phyloP scores from a whole-genome alignment of 352 stramenopile species.

The Phytophthora meadii region DNA sequence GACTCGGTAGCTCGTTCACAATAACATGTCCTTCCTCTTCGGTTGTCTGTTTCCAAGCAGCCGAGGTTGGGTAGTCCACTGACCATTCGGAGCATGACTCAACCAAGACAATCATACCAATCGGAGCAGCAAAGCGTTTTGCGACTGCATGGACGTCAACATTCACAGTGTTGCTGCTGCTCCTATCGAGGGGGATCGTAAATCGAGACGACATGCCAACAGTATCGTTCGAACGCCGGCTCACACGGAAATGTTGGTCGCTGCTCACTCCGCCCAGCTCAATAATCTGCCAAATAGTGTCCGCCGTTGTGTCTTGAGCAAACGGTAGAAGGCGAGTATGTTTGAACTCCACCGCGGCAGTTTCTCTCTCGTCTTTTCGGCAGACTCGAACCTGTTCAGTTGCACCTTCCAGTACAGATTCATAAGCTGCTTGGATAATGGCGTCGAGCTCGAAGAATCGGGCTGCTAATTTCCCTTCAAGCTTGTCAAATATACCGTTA shows the following conservation, averaged over 20 bases:
- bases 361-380: slow-evolving; percentile 4
- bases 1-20: not conserved
- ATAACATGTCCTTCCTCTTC: slow-evolving; percentile 22
- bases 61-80: slow-evolving; percentile 3
- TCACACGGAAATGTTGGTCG: not conserved
- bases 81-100: slow-evolving; percentile 23
- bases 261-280: slow-evolving; percentile 1
- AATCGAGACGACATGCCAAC: slow-evolving; percentile 11
- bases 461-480: slow-evolving; percentile 14
- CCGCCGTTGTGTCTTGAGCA: slow-evolving; percentile 1
- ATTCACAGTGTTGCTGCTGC: not conserved
- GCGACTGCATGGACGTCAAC: slow-evolving; percentile 15
- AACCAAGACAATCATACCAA: slow-evolving; percentile 16
- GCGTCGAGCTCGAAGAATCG: slow-evolving; percentile 16
- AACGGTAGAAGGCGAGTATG: slow-evolving; percentile 20
- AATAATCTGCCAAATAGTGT: slow-evolving; percentile 22
- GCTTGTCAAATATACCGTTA: slow-evolving; percentile 6
- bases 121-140: slow-evolving; percentile 10
- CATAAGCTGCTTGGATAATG: slow-evolving; percentile 6
- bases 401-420: not conserved
- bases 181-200: slow-evolving; percentile 2
- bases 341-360: slow-evolving; percentile 16
- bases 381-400: slow-evolving; percentile 15
- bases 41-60: slow-evolving; percentile 12
- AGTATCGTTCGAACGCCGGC: slow-evolving; percentile 1